Percentiles rank a stretch among this genome's conserved stretches.
Evolutionary conservation across 257 asterid genomes (phyloP).

Genomic region (Knoxia roxburghii): DNA sequence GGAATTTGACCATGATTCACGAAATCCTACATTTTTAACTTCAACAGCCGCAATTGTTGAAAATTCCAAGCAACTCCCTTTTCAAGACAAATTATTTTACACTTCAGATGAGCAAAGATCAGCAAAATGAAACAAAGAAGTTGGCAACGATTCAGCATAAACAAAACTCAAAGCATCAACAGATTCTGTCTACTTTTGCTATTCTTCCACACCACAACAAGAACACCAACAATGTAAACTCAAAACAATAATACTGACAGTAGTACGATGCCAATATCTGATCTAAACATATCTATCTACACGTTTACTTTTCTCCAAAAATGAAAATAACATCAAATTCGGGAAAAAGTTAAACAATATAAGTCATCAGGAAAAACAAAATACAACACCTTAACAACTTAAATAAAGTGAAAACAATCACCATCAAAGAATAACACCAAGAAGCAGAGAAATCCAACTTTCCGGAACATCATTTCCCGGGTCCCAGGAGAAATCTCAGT

Average conservation of each 20-base stretch:
- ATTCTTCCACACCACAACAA: neutral
- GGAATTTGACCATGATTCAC: too few species aligned
- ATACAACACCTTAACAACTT: neutral
- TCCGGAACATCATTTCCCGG: neutral
- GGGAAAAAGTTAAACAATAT: neutral
- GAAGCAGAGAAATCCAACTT: neutral
- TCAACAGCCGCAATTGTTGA: slow-evolving; percentile 81
- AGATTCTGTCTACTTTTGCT: too few species aligned
- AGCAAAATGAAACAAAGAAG: too few species aligned
- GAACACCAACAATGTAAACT: neutral
- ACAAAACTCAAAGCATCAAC: too few species aligned
- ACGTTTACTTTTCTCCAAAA: slow-evolving; percentile 2
- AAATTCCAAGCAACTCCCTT: slow-evolving; percentile 99
- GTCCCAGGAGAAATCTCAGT: slow-evolving; percentile 9
- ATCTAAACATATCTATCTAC: neutral
- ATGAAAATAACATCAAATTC: neutral
- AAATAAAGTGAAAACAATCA: neutral
- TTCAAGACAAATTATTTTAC: neutral
- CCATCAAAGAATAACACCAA: neutral
- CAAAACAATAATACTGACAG: neutral
- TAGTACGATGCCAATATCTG: neutral
- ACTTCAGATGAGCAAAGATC: neutral
- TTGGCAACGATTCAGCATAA: too few species aligned
- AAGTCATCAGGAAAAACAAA: neutral
- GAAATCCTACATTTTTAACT: too few species aligned